These are phyloP conservation scores for Petunia axillaris DNA, from an alignment of 257 asterid genomes.

Conservation along the genomic window DNA sequence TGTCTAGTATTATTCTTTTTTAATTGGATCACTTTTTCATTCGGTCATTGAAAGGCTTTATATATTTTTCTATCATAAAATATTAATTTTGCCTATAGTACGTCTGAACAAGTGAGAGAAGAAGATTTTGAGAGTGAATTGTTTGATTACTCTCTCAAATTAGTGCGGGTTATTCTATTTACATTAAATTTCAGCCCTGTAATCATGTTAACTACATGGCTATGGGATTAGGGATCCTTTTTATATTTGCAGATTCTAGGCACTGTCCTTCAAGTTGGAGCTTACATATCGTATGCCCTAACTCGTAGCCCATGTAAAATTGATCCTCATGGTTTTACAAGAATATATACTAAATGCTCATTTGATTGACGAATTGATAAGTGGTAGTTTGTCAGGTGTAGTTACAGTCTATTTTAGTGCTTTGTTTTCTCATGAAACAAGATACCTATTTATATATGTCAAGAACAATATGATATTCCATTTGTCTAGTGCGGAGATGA, in stretches of 20 bases:
- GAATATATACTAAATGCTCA: conserved; percentile 3
- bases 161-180: neutral
- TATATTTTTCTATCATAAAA: neutral
- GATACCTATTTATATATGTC: neutral
- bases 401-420: neutral
- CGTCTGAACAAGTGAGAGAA: conserved; percentile 16
- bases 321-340: conserved; percentile 15
- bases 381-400: neutral
- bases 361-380: neutral
- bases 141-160: conserved; percentile 17
- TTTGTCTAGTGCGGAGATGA: neutral
- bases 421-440: conserved; percentile 15
- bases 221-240: neutral
- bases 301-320: neutral
- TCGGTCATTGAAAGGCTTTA: neutral
- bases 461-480: neutral
- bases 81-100: neutral
- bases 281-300: neutral
- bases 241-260: neutral
- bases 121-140: conserved; percentile 18
- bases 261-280: neutral
- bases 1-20: conserved; percentile 8
- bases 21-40: conserved; percentile 1
- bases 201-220: neutral
- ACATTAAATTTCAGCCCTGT: conserved; percentile 5